phyloP scores from a whole-genome alignment of 2,329 filamentous ascomycete species.

The Fusarium oxysporum region DNA sequence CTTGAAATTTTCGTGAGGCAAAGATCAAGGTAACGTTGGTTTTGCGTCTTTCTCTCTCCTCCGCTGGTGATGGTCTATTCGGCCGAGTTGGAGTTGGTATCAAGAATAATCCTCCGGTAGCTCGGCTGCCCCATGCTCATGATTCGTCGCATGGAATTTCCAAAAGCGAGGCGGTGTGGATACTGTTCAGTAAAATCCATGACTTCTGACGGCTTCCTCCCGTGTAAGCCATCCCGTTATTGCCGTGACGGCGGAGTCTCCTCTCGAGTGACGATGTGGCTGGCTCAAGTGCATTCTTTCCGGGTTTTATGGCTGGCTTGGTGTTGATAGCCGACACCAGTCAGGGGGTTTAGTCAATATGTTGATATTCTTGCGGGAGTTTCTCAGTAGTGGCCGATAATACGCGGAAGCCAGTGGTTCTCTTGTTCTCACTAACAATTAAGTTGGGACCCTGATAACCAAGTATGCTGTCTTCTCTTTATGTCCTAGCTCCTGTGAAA shows the following conservation, averaged over 20 bases:
- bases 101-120: conserved; percentile 2
- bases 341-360: background rate
- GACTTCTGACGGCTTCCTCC: conserved; percentile 19
- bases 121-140: conserved; percentile 14
- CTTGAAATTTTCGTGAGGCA: background rate
- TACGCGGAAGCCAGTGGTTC: background rate
- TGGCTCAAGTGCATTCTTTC: conserved; percentile 14
- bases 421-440: background rate
- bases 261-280: conserved; percentile 29
- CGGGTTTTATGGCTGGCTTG: background rate
- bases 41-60: background rate
- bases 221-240: conserved; percentile 34
- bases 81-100: conserved; percentile 8
- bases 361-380: background rate
- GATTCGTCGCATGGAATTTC: background rate
- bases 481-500: background rate
- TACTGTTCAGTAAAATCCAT: conserved; percentile 5
- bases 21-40: background rate
- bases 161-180: conserved; percentile 28
- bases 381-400: background rate
- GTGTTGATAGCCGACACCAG: background rate
- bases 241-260: conserved; percentile 26
- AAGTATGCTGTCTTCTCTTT: background rate
- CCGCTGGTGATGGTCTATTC: conserved; percentile 3
- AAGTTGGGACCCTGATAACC: background rate